Base-by-base conservation (phyloP, 2,329 filamentous ascomycete species). In the Trichoderma sp. region DNA sequence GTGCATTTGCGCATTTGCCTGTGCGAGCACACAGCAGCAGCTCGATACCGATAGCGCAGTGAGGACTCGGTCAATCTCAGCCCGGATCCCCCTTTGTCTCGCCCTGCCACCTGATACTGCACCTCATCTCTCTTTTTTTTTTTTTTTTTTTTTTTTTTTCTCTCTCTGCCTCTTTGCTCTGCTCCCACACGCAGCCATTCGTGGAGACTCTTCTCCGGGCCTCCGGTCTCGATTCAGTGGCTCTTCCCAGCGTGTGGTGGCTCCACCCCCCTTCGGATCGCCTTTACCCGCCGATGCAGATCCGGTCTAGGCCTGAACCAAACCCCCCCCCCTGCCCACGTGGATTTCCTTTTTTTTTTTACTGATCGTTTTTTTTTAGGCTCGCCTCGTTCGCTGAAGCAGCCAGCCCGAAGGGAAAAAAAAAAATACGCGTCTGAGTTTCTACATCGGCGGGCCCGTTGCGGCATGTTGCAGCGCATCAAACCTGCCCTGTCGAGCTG, bases 271-370 rank as follows among this genome's bases (percentile, higher is more conserved):
- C 42, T 22, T 64, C 61, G 52, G 61, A 64, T 64, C 61, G 61
- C 29, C 61, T 64, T 56, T 64, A 48, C 61, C 61, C 61, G 61
- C 61, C 61, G 52, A 64, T 48, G 61, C 52, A 64, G 61, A 64
- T 64, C 61, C 61, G 61, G 52, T 64, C 61, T 64, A 64, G 61
- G 19, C 35, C 61, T 35, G 56, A 29, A 32, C 22, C 59, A 34
- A 52, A 64, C 52, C 5, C 10, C 6, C 19, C 22, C n/a, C 27
- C 34, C 35, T 34, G 34, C 60, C 48, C 25, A 54, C 48, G 48
- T 64, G 61, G 61, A 34, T 17, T 37, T n/a, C 8, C n/a, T 25
- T 19, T 9, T 19, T 32, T 13, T 34, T 9, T n/a, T n/a, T n/a
- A n/a, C n/a, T n/a, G n/a, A n/a, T n/a, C n/a, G 27, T 7, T 6